Conservation (phyloP, 176 grass and related monocot genomes). For the Puya raimondii region DNA sequence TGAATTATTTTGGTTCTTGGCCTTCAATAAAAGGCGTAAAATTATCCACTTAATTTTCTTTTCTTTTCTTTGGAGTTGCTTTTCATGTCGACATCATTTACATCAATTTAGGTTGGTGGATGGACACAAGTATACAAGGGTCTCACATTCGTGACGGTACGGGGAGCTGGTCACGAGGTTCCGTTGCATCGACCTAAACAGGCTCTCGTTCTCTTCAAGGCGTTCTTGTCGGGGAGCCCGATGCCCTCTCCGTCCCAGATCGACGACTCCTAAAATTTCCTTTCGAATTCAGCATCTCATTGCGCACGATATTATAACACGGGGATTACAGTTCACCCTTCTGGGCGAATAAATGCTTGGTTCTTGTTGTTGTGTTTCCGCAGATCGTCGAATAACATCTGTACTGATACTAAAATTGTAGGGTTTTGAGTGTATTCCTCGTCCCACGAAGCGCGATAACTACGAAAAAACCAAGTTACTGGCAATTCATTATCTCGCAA, state of each 20-base stretch:
- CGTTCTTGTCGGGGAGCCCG: slow-evolving; percentile 68
- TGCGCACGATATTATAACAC: too few species aligned
- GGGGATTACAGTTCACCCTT: too few species aligned
- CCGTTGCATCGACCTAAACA: slow-evolving; percentile 79
- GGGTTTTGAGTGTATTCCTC: too few species aligned
- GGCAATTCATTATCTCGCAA: too few species aligned
- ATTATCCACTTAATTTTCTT: not conserved
- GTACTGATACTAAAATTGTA: too few species aligned
- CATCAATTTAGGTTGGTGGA: slow-evolving; percentile 75
- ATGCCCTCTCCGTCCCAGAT: slow-evolving; percentile 48
- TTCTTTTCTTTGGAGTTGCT: not conserved
- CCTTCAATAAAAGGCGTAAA: not conserved
- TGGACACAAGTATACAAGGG: slow-evolving; percentile 86
- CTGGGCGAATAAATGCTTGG: too few species aligned
- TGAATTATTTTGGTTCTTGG: too few species aligned
- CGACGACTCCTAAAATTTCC: slow-evolving; percentile 30
- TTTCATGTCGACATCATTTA: slow-evolving; percentile 13
- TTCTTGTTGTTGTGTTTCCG: too few species aligned
- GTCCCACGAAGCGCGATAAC: too few species aligned
- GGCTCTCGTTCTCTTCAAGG: slow-evolving; percentile 65
- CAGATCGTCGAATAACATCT: too few species aligned
- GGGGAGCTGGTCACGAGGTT: slow-evolving; percentile 93
- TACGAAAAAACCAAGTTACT: too few species aligned
- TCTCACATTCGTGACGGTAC: slow-evolving; percentile 73
- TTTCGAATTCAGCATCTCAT: too few species aligned